Base-by-base conservation (phyloP, 1,139 yeast species). In the Candida albicans region DNA sequence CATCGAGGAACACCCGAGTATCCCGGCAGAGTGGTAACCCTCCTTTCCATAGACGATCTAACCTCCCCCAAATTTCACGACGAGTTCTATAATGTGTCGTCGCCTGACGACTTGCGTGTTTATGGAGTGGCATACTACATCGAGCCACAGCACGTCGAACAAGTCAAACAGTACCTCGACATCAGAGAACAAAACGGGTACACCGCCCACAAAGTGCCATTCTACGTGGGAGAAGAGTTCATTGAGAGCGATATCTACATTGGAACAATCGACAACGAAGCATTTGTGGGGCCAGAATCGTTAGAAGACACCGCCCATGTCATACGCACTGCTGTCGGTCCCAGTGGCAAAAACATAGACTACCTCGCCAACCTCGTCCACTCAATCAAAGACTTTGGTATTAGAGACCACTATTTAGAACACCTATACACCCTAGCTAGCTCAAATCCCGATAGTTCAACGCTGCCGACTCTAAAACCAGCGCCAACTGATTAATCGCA, bases 131-230 rank as follows among this genome's bases (percentile, higher is more conserved):
- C 95, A 0, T 89, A 87, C 61, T 83, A 85, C 55, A 84, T 91
- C n/a, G 82, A 82, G 2, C 78, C 88, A 0, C 78, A 81, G 43
- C 59, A 77, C 43, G 91, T 84, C 0, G 65, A 64, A 2, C 75
- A 75, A 50, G 95, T 89, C 12, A 69, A 73, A 34, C 81, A 77
- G 12, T 85, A 89, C 53, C 70, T 91, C 37, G 95, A 90, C 56
- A 72, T 81, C 13, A 70, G 98, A 41, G 98, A 91, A 56, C 89
- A 90, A 59, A 90, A 89, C 57, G 98, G 98, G 0, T 91, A 91
- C 62, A 73, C 89, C 0, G 69, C 81, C 2, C 88, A 86, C 52
- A 64, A 70, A n/a, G 84, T 90, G 1, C 81, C 82, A 2, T 89
- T 89, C 57, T 75, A 76, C 48, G 68, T 84, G 30, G 46, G 46